A percentile compares a stretch with the other conserved stretches of the same genome.
phyloP scores from a whole-genome alignment of 192 early-diverging fungal genomes.

The Funneliformis geosporum region DNA sequence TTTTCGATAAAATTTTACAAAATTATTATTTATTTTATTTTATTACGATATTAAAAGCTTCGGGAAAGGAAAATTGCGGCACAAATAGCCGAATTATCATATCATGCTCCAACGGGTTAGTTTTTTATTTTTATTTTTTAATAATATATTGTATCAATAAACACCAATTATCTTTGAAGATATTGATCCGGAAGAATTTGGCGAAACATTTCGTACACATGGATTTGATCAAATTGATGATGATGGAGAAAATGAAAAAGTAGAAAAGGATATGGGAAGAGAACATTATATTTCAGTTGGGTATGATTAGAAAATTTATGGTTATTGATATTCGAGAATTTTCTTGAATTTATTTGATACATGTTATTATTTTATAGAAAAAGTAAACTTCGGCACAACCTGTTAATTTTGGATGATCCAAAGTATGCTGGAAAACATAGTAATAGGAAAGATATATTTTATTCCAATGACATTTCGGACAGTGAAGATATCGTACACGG shows the following conservation, averaged over 20 bases:
- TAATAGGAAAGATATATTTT: constrained; percentile 65
- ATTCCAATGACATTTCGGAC: constrained; percentile 44
- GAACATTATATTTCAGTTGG: constrained; percentile 73
- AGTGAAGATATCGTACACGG: constrained; percentile 47
- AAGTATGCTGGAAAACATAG: constrained; percentile 70
- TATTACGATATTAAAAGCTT: background rate
- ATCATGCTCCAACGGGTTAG: constrained; percentile 57
- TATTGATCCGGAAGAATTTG: constrained; percentile 72
- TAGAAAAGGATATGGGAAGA: constrained; percentile 51
- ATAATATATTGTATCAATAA: background rate
- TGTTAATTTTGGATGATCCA: constrained; percentile 68
- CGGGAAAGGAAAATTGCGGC: constrained; percentile 45
- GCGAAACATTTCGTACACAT: constrained; percentile 42
- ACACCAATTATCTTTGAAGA: constrained; percentile 44
- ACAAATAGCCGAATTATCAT: constrained; percentile 53
- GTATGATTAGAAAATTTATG: constrained; percentile 30
- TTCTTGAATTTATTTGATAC: background rate
- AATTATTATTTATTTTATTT: background rate
- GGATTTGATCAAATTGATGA: constrained; percentile 51
- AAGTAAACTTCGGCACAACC: constrained; percentile 60
- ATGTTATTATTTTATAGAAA: constrained; percentile 49
- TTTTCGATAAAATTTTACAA: too few species aligned
- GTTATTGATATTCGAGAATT: background rate
- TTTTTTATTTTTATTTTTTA: background rate
- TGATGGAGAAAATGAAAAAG: constrained; percentile 52